Evolutionary conservation across 176 grass and related monocot species (phyloP).

Genomic region (Raddia distichophylla): DNA sequence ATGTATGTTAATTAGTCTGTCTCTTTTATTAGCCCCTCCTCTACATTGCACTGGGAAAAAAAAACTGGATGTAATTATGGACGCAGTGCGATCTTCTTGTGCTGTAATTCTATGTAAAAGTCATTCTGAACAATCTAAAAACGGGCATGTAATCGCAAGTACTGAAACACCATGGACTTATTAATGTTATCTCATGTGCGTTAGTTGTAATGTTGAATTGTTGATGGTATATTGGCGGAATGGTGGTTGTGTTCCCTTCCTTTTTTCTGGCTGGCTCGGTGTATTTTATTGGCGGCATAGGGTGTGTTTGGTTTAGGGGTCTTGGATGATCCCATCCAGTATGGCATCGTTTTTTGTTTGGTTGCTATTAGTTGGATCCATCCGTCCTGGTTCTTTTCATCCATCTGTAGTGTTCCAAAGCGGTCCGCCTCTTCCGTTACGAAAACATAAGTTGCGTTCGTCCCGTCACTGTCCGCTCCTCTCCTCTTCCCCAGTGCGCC

Average conservation of each 20-base stretch:
- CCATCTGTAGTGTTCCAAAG: no score
- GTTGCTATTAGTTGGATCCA: no score
- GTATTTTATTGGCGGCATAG: not conserved
- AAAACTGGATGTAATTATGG: slow-evolving; percentile 62
- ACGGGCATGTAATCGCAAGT: slow-evolving; percentile 19
- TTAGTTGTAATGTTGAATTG: not conserved
- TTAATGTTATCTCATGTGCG: slow-evolving; percentile 40
- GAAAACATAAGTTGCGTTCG: no score
- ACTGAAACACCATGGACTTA: slow-evolving; percentile 39
- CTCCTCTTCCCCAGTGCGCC: no score
- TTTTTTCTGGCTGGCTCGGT: not conserved
- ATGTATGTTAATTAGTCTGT: slow-evolving; percentile 49
- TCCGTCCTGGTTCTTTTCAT: no score
- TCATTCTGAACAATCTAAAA: not conserved
- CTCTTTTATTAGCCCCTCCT: not conserved
- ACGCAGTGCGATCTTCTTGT: slow-evolving; percentile 10
- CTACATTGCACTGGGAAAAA: slow-evolving; percentile 41
- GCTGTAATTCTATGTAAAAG: slow-evolving; percentile 16
- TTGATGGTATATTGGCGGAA: not conserved
- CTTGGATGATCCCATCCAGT: no score
- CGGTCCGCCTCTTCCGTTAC: no score
- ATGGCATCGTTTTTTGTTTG: no score
- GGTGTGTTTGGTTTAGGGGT: no score
- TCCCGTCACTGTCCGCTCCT: no score
- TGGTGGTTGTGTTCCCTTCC: not conserved